Evolutionary conservation across 129 eudicot genomes (phyloP).

Genomic region (Glebionis coronaria): DNA sequence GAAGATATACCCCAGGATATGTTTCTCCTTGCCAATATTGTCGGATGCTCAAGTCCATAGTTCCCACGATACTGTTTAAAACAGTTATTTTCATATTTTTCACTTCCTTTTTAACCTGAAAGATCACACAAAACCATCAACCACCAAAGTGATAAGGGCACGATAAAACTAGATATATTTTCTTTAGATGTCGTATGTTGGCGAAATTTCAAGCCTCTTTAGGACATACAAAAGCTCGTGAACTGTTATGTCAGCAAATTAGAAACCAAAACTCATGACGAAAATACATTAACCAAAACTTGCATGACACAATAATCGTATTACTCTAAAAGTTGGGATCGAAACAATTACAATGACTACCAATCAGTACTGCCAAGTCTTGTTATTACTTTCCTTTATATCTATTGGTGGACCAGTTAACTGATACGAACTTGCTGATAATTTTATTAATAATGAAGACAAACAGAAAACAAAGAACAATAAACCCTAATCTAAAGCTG

Average conservation of each 20-base stretch:
- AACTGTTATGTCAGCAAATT: conserved; percentile 4
- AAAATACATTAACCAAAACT: neutral
- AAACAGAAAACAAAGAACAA: too few relatives aligned
- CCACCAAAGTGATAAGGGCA: conserved; percentile 10
- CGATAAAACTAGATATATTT: neutral
- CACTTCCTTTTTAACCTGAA: conserved; percentile 69
- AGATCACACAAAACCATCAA: conserved; percentile 13
- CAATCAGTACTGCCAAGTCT: neutral
- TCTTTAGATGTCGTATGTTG: conserved; percentile 5
- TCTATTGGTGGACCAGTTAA: conserved; percentile 10
- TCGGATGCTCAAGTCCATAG: conserved; percentile 68
- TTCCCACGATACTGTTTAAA: conserved; percentile 70
- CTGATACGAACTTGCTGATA: too few relatives aligned
- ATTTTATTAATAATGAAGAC: too few relatives aligned
- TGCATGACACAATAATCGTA: neutral
- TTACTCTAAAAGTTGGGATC: neutral
- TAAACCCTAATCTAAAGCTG: too few relatives aligned
- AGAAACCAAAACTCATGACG: neutral
- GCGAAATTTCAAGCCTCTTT: conserved; percentile 10
- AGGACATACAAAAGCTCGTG: neutral
- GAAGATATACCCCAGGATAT: conserved; percentile 64
- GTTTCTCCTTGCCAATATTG: conserved; percentile 73
- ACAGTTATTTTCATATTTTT: conserved; percentile 64
- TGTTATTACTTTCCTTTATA: neutral
- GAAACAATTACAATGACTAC: neutral